Evolutionary conservation across 306 rosid genomes (phyloP), one percentile per base, ranked within the genome.

Genomic region (Fagus sylvatica): DNA sequence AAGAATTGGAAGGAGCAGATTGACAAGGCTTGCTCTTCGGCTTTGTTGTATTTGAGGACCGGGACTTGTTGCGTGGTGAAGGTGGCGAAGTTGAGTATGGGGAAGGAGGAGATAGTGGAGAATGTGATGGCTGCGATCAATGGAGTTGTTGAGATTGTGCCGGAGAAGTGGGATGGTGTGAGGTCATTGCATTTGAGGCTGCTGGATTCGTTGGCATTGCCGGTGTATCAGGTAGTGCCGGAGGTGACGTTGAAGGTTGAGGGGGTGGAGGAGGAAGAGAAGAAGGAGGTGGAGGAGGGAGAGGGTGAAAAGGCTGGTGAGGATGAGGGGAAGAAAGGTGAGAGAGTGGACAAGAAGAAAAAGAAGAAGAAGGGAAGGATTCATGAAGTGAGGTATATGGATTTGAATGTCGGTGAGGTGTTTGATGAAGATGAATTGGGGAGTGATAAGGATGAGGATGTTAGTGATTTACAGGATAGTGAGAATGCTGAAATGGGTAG

Each of bases 1-100:
- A 82, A 65, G 51, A 91, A 90, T 72, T 95, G 97, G 98, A 89
- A 86, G 78, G 96, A 91, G 83, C 94, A 93, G 86, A 78, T 93
- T 49, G 90, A 91, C 51, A 85, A 8, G 76, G 86, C 81, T 0
- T 85, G 89, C 11, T 66, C 82, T 1, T 88, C 93, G 3, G 93
- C 88, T 0, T 10, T 86, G 85, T 66, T 95, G 73, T 88, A 68
- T 8, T 19, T 95, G 71, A 81, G 89, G 64, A 88, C 89, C 0
- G 97, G 98, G 43, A 91, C 97, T 6, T 94, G 98, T 51, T 76
- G 93, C 36, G 97, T 95, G 30, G 82, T 95, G 69, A 86, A 73
- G 75, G 98, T 95, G 7, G 98, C 93, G 0, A 88, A 78, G 71
- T 33, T 78, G 30, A 61, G 83, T 2, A 89, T 91, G 94, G 83